These are phyloP conservation scores for Spathaspora passalidarum DNA, from an alignment of 805 yeast species.

Conservation along the genomic window DNA sequence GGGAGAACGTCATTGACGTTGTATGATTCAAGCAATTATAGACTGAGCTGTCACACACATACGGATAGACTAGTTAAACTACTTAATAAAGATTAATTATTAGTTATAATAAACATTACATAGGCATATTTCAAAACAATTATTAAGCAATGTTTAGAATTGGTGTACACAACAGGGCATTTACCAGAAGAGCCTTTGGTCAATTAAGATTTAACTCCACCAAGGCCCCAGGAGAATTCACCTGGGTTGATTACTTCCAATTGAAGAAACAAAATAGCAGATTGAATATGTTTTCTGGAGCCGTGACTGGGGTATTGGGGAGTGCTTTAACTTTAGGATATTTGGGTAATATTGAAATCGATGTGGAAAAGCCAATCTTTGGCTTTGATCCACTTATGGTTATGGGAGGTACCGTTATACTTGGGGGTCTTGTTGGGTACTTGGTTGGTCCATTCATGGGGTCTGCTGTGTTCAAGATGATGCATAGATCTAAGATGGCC, in stretches of 20 bases:
- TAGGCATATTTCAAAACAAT: too few relatives aligned
- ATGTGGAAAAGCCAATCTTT: constrained; percentile 77
- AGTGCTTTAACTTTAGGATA: constrained; percentile 69
- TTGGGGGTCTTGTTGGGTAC: constrained; percentile 75
- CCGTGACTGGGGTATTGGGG: constrained; percentile 64
- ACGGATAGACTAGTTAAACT: too few relatives aligned
- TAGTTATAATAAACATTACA: background rate
- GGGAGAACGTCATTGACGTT: background rate
- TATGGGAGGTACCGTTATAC: constrained; percentile 67
- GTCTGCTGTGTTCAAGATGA: constrained; percentile 59
- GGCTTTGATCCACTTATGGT: constrained; percentile 91
- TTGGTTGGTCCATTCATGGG: constrained; percentile 82
- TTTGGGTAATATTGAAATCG: constrained; percentile 79
- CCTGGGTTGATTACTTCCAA: constrained; percentile 79
- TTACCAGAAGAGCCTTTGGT: constrained; percentile 2
- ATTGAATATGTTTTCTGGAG: constrained; percentile 65
- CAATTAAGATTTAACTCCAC: constrained; percentile 20
- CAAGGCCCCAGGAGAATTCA: constrained; percentile 25
- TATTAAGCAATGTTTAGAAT: constrained; percentile 6
- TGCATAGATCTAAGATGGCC: constrained; percentile 44
- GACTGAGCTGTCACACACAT: too few relatives aligned
- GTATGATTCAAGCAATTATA: background rate
- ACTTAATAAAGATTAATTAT: too few relatives aligned
- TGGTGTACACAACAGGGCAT: constrained; percentile 7
- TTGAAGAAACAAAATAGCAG: constrained; percentile 75